Evolutionary conservation across 441 rosid genomes (phyloP).

Genomic region (Bocquillonia castaneifolia): DNA sequence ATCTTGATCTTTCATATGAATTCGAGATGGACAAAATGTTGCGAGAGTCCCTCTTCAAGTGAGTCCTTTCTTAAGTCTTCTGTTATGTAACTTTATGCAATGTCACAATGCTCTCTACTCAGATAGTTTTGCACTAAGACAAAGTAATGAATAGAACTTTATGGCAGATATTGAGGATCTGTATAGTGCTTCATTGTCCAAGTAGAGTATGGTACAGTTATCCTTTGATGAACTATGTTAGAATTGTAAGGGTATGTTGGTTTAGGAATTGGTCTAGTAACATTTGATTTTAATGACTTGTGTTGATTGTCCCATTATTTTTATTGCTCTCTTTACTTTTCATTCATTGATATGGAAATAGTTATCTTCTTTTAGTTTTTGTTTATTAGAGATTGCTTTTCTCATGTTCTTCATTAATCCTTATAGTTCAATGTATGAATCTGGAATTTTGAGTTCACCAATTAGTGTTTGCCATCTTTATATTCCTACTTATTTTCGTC

Average conservation of each 20-base stretch:
- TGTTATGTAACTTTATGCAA: background rate
- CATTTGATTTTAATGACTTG: background rate
- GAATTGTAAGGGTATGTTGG: background rate
- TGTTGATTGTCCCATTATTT: background rate
- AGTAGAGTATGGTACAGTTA: background rate
- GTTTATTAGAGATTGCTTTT: too few species aligned
- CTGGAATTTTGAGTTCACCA: background rate
- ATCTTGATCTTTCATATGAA: slow-evolving; percentile 74
- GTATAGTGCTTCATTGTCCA: background rate
- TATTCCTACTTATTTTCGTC: background rate
- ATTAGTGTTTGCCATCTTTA: background rate
- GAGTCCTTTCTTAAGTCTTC: slow-evolving; percentile 22
- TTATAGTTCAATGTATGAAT: too few species aligned
- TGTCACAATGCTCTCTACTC: background rate
- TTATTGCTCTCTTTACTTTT: background rate
- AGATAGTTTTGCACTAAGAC: background rate
- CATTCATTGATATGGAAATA: background rate
- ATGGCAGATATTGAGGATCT: background rate
- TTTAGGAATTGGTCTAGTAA: background rate
- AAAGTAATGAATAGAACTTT: background rate
- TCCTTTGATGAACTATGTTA: background rate
- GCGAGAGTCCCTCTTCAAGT: slow-evolving; percentile 75
- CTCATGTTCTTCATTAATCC: too few species aligned
- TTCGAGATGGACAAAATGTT: slow-evolving; percentile 86
- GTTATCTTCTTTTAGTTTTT: background rate